A percentile compares a stretch with the other conserved stretches of the same genome.
Conservation (phyloP, 228 moss, liverwort and hornwort genomes). For the Sphagnum magellanicum region DNA sequence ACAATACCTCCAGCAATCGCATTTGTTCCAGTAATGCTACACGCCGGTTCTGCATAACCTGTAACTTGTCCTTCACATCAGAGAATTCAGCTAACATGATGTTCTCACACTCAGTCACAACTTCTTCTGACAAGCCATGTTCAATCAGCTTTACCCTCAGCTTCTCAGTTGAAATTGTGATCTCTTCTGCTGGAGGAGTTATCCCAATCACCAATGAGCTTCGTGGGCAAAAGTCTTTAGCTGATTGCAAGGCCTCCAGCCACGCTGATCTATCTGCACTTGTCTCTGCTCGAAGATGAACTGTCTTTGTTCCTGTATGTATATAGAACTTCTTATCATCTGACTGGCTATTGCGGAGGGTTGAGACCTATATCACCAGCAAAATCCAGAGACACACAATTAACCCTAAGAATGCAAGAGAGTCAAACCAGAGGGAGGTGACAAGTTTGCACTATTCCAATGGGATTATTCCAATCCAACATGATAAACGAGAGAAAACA, state of each 20-base stretch:
- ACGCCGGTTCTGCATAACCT: slow-evolving; percentile 74
- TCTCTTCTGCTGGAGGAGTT: slow-evolving; percentile 59
- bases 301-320: slow-evolving; percentile 91
- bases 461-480: too few species aligned
- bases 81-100: slow-evolving; percentile 76
- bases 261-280: slow-evolving; percentile 68
- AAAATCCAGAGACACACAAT: background rate
- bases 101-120: slow-evolving; percentile 78
- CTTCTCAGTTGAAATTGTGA: slow-evolving; percentile 76
- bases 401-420: background rate
- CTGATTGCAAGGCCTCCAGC: slow-evolving; percentile 60
- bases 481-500: too few species aligned
- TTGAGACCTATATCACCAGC: slow-evolving; percentile 53
- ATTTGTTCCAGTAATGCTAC: slow-evolving; percentile 73
- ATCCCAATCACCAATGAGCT: slow-evolving; percentile 60
- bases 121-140: slow-evolving; percentile 68
- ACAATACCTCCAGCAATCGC: slow-evolving; percentile 73
- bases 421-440: too few species aligned
- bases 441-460: too few species aligned
- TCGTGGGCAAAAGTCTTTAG: slow-evolving; percentile 79
- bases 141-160: slow-evolving; percentile 53
- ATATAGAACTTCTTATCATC: slow-evolving; percentile 99
- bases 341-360: slow-evolving; percentile 83
- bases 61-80: slow-evolving; percentile 74
- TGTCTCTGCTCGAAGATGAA: slow-evolving; percentile 88